A percentile compares a stretch with the other conserved stretches of the same genome.
Evolutionary conservation across 352 stramenopile genomes (phyloP).

Genomic region (Globisporangium carolinianum): DNA sequence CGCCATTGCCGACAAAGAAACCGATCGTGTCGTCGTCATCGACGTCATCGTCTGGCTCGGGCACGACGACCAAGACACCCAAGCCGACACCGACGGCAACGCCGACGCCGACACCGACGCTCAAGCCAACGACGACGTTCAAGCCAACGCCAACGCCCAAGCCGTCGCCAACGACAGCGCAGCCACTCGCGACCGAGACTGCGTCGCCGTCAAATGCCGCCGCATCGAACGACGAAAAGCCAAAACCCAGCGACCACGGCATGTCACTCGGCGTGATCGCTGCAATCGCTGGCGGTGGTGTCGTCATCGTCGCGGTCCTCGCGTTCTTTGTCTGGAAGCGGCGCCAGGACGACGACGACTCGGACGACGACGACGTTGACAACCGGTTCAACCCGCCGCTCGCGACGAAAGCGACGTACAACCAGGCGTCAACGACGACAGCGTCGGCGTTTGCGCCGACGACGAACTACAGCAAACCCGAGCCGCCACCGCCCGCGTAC

Average conservation of each 20-base stretch:
- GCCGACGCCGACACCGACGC: conserved; percentile 21
- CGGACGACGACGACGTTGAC: conserved; percentile 47
- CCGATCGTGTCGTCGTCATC: conserved; percentile 11
- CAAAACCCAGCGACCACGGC: conserved; percentile 4
- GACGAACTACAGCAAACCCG: conserved; percentile 20
- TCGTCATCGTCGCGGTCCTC: conserved; percentile 36
- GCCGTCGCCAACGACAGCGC: background rate
- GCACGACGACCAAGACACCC: conserved; percentile 13
- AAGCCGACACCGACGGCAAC: conserved; percentile 11
- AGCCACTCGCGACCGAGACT: conserved; percentile 8
- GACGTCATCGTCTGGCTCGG: conserved; percentile 16
- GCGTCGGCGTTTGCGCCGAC: conserved; percentile 10
- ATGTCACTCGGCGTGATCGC: conserved; percentile 42
- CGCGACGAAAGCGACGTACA: conserved; percentile 11
- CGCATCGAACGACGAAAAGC: conserved; percentile 12
- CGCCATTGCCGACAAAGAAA: conserved; percentile 5
- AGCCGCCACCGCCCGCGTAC: conserved; percentile 1
- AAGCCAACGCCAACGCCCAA: conserved; percentile 7
- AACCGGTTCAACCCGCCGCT: conserved; percentile 10
- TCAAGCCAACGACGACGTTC: conserved; percentile 13
- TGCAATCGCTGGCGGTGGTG: conserved; percentile 30
- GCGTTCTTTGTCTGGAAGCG: conserved; percentile 60
- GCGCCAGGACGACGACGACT: conserved; percentile 52
- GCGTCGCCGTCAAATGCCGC: conserved; percentile 26
- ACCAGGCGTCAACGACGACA: conserved; percentile 10